Evolutionary conservation across 331 rosid species (phyloP), one percentile per base, ranked within the genome.

Genomic region (Cydonia oblonga): DNA sequence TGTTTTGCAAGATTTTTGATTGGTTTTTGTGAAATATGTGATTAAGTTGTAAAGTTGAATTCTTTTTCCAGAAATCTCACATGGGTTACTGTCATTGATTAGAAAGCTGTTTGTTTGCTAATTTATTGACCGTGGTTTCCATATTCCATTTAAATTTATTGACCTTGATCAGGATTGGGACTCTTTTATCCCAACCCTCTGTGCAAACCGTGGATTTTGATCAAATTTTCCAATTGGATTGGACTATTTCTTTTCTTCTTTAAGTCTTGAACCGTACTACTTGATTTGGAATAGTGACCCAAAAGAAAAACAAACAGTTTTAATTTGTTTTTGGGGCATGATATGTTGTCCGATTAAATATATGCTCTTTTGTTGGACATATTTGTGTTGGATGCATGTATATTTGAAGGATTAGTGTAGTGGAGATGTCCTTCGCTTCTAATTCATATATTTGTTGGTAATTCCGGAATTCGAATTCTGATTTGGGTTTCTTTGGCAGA

Each of bases 401-500:
- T 61, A 15, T 61, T 46, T 1, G 2, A 46, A 46, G n/a, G 44
- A 18, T 30, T 26, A 22, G 57, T 59, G 15, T 24, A 10, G 42
- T 30, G 28, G 67, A 11, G 58, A 20, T 59, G n/a, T 24, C 7
- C n/a, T 71, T 26, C 57, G 40, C 13, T 71, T 46, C 53, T 46
- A n/a, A n/a, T n/a, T n/a, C n/a, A 46, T 58, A 49, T 44, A 63
- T 8, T 51, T n/a, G n/a, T 20, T 74, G 20, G 28, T 64, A 14
- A 5, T 25, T 64, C 22, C 1, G 25, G 25, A 75, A 30, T n/a
- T 56, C 9, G 49, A 60, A 75, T 46, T 24, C 72, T 56, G 18
- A 25, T 51, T 11, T 18, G 14, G 64, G 24, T 66, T 59, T 66
- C 12, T 38, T 60, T 58, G 77, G 78, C 81, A 77, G 85, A 67